phyloP scores from a whole-genome alignment of 116 monocot species.

The Iris pallida region DNA sequence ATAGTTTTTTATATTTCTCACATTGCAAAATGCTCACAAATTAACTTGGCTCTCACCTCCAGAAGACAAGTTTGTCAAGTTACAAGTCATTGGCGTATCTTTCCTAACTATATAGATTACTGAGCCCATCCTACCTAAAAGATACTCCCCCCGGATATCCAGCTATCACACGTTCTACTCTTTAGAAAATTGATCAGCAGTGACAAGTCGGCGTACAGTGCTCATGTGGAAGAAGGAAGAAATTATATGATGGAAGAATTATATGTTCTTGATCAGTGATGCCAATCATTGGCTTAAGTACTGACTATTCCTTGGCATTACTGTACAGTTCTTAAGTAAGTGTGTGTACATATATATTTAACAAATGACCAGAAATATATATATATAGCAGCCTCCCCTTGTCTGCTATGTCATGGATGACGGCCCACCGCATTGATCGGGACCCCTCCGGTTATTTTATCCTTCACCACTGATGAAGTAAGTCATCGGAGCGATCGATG shows the following conservation, averaged over 20 bases:
- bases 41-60: too few relatives aligned
- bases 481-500: not conserved
- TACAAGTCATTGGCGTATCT: not conserved
- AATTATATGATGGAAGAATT: not conserved
- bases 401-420: not conserved
- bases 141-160: not conserved
- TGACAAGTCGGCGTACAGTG: too few relatives aligned
- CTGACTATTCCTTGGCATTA: too few relatives aligned
- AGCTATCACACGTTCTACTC: too few relatives aligned
- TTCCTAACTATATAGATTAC: too few relatives aligned
- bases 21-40: too few relatives aligned
- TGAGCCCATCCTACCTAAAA: constrained; percentile 4
- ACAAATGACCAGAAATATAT: not conserved
- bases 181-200: too few relatives aligned
- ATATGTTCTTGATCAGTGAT: not conserved
- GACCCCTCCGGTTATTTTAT: not conserved
- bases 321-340: too few relatives aligned
- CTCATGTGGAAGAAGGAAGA: not conserved
- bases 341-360: not conserved
- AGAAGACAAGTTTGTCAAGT: too few relatives aligned
- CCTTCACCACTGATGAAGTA: not conserved
- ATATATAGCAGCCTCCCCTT: not conserved
- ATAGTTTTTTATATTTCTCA: too few relatives aligned
- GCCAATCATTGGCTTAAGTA: not conserved
- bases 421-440: constrained; percentile 6